These are phyloP conservation scores for Neurospora sp. DNA, from an alignment of 495 filamentous ascomycete species.

Conservation along the genomic window DNA sequence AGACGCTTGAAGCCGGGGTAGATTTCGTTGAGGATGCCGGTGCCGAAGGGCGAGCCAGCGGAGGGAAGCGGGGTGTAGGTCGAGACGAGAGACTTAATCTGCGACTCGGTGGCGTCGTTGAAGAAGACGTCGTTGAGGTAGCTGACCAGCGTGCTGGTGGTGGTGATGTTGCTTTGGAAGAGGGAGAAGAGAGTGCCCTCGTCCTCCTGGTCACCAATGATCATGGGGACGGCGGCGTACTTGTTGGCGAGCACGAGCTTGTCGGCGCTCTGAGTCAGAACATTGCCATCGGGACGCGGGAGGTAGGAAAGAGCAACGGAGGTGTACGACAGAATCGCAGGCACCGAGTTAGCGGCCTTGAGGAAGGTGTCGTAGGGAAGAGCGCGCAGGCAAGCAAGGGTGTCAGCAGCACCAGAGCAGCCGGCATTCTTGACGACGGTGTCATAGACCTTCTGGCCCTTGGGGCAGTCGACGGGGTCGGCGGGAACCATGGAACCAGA, in stretches of 20 bases:
- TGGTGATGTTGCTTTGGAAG: constrained; percentile 54
- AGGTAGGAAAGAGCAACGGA: constrained; percentile 56
- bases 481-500: constrained; percentile 56
- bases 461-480: constrained; percentile 50
- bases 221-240: constrained; percentile 49
- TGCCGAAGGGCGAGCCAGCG: constrained; percentile 56
- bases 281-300: constrained; percentile 52
- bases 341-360: constrained; percentile 56
- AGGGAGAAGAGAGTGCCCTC: constrained; percentile 52
- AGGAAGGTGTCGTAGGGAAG: constrained; percentile 51
- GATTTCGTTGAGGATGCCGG: constrained; percentile 48
- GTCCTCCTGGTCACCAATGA: constrained; percentile 50
- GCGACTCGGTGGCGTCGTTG: constrained; percentile 29
- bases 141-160: constrained; percentile 41
- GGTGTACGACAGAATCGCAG: constrained; percentile 50
- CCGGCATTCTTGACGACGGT: constrained; percentile 48
- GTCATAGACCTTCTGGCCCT: constrained; percentile 56
- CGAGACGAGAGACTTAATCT: constrained; percentile 43
- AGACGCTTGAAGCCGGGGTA: constrained; percentile 71
- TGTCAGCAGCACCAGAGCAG: constrained; percentile 45
- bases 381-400: constrained; percentile 51
- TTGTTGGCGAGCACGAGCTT: constrained; percentile 34
- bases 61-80: constrained; percentile 42
- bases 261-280: constrained; percentile 47
- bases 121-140: constrained; percentile 52